phyloP scores from a whole-genome alignment of 2,329 filamentous ascomycete genomes.

The Fusarium pininemorale region DNA sequence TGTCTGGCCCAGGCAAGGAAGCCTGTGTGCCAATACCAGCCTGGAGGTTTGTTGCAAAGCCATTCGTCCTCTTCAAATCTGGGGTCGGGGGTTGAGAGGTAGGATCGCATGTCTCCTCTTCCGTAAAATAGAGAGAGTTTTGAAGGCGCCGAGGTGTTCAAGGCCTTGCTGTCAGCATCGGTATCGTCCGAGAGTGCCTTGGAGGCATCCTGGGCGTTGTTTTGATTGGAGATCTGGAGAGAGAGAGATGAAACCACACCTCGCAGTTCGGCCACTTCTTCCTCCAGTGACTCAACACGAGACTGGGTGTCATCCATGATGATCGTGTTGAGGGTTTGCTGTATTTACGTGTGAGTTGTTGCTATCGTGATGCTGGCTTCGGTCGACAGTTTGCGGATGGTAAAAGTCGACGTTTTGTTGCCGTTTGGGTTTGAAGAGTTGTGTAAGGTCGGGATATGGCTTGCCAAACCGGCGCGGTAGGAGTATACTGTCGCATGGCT shows the following conservation, averaged over 20 bases:
- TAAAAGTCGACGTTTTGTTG: background rate
- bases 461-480: no score
- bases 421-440: background rate
- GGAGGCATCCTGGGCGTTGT: no score
- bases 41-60: background rate
- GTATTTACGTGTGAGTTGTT: no score
- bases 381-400: accelerated
- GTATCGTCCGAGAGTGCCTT: no score
- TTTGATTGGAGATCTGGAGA: background rate
- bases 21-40: background rate
- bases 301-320: background rate
- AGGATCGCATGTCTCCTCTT: background rate
- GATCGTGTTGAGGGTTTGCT: background rate
- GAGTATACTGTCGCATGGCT: no score
- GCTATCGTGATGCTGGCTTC: background rate
- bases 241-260: background rate
- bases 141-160: background rate
- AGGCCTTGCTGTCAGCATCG: background rate
- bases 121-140: background rate
- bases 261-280: background rate
- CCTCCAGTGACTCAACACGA: background rate
- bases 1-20: background rate
- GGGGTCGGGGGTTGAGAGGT: background rate
- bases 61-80: background rate
- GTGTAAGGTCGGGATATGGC: no score